A percentile compares a stretch with the other conserved stretches of the same genome.
These are phyloP conservation scores for Nakazawaea sp. DNA, from an alignment of 805 yeast species.

Conservation along the genomic window DNA sequence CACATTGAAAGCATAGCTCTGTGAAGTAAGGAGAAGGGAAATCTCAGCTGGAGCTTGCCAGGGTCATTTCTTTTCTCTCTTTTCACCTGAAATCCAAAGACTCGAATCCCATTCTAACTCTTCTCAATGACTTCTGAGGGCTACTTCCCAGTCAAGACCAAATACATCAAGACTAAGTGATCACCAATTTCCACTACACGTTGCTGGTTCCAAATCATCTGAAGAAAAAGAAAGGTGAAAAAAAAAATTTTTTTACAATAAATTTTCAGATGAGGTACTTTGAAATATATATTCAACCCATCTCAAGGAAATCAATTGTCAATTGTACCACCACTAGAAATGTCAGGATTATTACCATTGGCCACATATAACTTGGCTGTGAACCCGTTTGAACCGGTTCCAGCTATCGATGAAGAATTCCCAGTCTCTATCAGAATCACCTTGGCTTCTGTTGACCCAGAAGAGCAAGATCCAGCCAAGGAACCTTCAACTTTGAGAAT, in stretches of 20 bases:
- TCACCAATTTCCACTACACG: too few relatives aligned
- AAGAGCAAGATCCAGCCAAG: slow-evolving; percentile 69
- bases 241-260: slow-evolving; percentile 1
- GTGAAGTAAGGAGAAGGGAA: too few relatives aligned
- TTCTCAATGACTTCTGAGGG: too few relatives aligned
- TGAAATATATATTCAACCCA: not conserved
- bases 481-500: slow-evolving; percentile 88
- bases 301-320: not conserved
- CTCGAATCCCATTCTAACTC: too few relatives aligned
- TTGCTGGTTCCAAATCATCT: too few relatives aligned
- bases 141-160: too few relatives aligned
- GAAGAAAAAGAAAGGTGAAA: slow-evolving; percentile 1
- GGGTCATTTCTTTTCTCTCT: too few relatives aligned
- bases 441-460: slow-evolving; percentile 93
- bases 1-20: too few relatives aligned
- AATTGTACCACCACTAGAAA: slow-evolving; percentile 17
- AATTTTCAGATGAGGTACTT: slow-evolving; percentile 8
- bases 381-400: slow-evolving; percentile 80
- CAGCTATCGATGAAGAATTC: slow-evolving; percentile 78
- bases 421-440: slow-evolving; percentile 90
- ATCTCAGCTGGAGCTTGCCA: too few relatives aligned
- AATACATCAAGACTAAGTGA: too few relatives aligned
- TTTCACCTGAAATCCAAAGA: too few relatives aligned
- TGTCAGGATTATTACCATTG: slow-evolving; percentile 76
- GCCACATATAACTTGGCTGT: slow-evolving; percentile 83